Evolutionary conservation across 2,329 filamentous ascomycete genomes (phyloP).

Genomic region (Hypoxylon sp.): DNA sequence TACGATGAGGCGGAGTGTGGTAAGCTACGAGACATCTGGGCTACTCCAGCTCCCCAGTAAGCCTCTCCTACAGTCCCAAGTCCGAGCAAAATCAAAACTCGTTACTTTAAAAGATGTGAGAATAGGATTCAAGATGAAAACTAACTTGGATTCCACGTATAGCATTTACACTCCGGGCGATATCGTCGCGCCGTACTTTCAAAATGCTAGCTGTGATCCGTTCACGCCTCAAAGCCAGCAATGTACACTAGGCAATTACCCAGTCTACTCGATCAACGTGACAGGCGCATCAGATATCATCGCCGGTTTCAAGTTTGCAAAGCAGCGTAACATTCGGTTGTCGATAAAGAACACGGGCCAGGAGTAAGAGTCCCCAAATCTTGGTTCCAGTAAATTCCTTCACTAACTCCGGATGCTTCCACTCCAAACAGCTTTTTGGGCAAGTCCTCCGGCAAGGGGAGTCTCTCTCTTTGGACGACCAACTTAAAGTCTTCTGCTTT

Average conservation of each 20-base stretch:
- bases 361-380: too few relatives aligned
- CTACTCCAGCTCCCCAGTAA: neutral
- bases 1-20: conserved; percentile 6
- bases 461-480: conserved; percentile 52
- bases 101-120: too few relatives aligned
- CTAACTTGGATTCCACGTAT: neutral
- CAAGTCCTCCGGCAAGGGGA: conserved; percentile 48
- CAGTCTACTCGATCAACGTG: conserved; percentile 51
- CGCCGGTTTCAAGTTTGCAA: conserved; percentile 26
- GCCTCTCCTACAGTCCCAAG: too few relatives aligned
- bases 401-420: neutral
- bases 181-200: conserved; percentile 38
- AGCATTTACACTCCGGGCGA: conserved; percentile 7
- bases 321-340: conserved; percentile 27
- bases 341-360: conserved; percentile 33
- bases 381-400: too few relatives aligned
- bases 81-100: too few relatives aligned
- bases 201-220: conserved; percentile 51
- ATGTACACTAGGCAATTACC: conserved; percentile 56
- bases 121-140: too few relatives aligned
- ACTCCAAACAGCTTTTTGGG: conserved; percentile 44
- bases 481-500: conserved; percentile 48
- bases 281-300: conserved; percentile 43
- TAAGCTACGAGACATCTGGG: neutral
- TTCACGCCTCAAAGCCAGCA: conserved; percentile 49